These are phyloP conservation scores for Dioszegia crocea DNA, from an alignment of 768 basidiomycete genomes.

Conservation along the genomic window DNA sequence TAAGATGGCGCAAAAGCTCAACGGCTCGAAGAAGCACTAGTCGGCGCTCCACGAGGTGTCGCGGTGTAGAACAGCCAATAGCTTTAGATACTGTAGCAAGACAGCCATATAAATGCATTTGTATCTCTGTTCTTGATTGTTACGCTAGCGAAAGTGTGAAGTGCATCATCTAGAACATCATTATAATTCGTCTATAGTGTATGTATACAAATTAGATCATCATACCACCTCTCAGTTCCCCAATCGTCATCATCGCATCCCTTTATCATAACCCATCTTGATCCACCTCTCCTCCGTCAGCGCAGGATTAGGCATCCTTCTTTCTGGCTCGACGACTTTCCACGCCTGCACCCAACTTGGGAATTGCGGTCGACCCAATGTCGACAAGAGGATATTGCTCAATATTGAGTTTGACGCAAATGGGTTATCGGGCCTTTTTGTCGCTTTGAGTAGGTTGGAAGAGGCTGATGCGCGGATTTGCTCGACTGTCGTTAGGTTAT, in stretches of 20 bases:
- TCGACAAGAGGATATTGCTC: conserved; percentile 63
- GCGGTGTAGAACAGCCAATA: neutral
- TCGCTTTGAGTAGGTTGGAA: conserved; percentile 62
- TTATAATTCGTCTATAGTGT: too few relatives aligned
- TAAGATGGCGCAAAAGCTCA: conserved; percentile 28
- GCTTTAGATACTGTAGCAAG: too few relatives aligned
- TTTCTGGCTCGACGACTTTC: conserved; percentile 65
- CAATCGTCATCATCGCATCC: neutral
- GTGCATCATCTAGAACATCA: too few relatives aligned
- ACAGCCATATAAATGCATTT: too few relatives aligned
- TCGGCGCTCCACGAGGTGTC: neutral
- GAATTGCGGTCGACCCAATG: conserved; percentile 74
- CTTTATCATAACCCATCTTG: conserved; percentile 9
- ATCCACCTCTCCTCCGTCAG: conserved; percentile 17
- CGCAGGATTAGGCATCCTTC: conserved; percentile 68
- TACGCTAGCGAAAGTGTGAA: too few relatives aligned
- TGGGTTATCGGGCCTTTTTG: conserved; percentile 64
- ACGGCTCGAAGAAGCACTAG: neutral
- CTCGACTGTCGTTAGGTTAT: conserved; percentile 94
- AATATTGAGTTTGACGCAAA: conserved; percentile 77
- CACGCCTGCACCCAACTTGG: conserved; percentile 71
- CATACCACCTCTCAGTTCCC: neutral
- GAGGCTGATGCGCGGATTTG: conserved; percentile 87
- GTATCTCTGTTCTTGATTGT: too few relatives aligned
- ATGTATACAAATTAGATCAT: too few relatives aligned